Evolutionary conservation across 176 grass and related monocot species (phyloP), one percentile per base, ranked within the genome.

Genomic region (Raddia guianensis): DNA sequence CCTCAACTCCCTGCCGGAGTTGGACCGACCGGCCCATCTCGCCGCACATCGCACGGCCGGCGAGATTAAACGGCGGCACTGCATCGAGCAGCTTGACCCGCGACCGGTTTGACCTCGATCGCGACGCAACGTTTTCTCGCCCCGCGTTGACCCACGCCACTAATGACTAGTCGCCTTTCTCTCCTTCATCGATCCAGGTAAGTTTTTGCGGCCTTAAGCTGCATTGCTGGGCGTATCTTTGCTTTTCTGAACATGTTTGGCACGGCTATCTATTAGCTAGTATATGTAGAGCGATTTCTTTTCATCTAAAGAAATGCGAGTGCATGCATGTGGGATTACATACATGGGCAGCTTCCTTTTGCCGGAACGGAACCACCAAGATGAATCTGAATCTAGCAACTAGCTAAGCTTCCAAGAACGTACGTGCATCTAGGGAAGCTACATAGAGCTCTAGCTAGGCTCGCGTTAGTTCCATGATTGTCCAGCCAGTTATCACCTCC

Each of bases 131-230:
- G 9, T 49, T 86, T 75, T 43, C 14, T 68, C 76, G 9, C 60
- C 76, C 9, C 60, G 3, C 27, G 19, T 86, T 74, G 76, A 80
- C 69, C 56, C 37, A 40, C 37, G 0, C 37, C 37, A 40, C 18
- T 76, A 11, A 42, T 18, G 3, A 40, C 18, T 76, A 11, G 43
- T 18, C 5, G 44, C 8, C 44, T 49, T 67, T 49, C 19, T 49
- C 19, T 32, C 16, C 37, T 3, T 40, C 37, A 27, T 55, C 0
- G 33, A 34, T 18, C 16, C 1, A 21, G 7, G 69, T 74, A 86
- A 80, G 50, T 58, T 86, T 86, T 80, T 86, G 77, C 77, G 77
- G 70, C 77, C 44, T 74, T n/a, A 27, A 27, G 27, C 27, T 14
- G 3, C 33, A 9, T 10, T 49, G 47, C 74, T 66, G 8, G 69